Evolutionary conservation across 1,284 basidiomycete genomes (phyloP).

Genomic region (Pseudozyma pruni): DNA sequence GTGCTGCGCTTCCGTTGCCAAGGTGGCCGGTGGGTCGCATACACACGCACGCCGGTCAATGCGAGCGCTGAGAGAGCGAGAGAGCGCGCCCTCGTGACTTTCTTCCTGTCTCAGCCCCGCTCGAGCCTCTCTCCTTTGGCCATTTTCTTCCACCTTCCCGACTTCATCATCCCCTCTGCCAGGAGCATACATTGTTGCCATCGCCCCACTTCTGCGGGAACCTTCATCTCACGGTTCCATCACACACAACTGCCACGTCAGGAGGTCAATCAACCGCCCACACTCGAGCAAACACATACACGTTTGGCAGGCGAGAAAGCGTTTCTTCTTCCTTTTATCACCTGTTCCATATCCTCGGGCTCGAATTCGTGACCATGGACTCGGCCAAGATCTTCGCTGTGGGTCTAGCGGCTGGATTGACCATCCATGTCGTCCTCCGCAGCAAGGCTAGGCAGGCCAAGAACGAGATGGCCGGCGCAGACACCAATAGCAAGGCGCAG

Average conservation of each 20-base stretch:
- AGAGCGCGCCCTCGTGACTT: background rate
- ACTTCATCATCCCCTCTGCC: background rate
- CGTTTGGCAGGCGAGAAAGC: too few relatives aligned
- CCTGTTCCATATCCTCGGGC: too few relatives aligned
- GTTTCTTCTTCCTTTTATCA: too few relatives aligned
- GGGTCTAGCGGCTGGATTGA: constrained; percentile 37
- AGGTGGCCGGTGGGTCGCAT: background rate
- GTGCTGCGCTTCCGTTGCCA: too few relatives aligned
- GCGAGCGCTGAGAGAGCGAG: too few relatives aligned
- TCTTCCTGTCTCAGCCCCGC: background rate
- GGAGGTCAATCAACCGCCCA: background rate
- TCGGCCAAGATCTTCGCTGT: constrained; percentile 50
- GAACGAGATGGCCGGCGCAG: background rate
- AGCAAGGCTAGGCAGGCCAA: constrained; percentile 6
- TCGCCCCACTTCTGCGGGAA: too few relatives aligned
- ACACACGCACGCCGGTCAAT: constrained; percentile 18
- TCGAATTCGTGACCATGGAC: constrained; percentile 24
- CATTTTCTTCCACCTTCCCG: background rate
- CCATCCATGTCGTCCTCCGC: constrained; percentile 33
- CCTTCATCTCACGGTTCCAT: constrained; percentile 5
- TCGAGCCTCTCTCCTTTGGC: background rate
- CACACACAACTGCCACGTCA: constrained; percentile 26
- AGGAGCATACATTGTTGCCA: too few relatives aligned
- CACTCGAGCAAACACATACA: background rate
- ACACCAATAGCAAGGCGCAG: background rate